Percentiles rank a stretch among this genome's conserved stretches.
Evolutionary conservation across 805 yeast genomes (phyloP).

Genomic region (Nakazawaea anatomiae): DNA sequence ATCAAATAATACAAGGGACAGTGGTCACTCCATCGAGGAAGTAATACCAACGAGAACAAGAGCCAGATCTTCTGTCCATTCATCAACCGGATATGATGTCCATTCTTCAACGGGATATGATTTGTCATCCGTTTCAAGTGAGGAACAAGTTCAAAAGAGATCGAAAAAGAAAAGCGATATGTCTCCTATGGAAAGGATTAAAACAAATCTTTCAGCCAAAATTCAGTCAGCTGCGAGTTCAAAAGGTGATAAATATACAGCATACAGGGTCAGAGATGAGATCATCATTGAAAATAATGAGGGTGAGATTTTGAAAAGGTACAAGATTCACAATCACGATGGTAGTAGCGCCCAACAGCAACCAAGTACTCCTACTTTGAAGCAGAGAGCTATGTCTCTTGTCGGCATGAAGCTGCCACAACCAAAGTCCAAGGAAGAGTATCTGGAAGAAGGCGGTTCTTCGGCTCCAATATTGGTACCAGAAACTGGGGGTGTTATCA

Average conservation of each 20-base stretch:
- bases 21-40: neutral
- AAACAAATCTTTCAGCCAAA: constrained; percentile 1
- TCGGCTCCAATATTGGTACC: constrained; percentile 2
- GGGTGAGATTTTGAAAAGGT: constrained; percentile 86
- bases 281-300: constrained; percentile 84
- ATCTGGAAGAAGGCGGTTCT: constrained; percentile 5
- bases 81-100: neutral
- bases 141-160: neutral
- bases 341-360: neutral
- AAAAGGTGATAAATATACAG: constrained; percentile 39
- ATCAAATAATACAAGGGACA: neutral
- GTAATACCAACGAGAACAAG: neutral
- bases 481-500: constrained; percentile 1
- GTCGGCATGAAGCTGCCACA: constrained; percentile 20
- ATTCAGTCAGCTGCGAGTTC: neutral
- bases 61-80: neutral
- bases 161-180: constrained; percentile 12
- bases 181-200: neutral
- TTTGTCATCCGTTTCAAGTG: neutral
- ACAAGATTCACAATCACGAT: constrained; percentile 59
- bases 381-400: constrained; percentile 16
- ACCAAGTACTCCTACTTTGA: constrained; percentile 6
- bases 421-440: constrained; percentile 2
- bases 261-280: constrained; percentile 73
- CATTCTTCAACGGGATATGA: neutral